phyloP scores from a whole-genome alignment of 1,284 basidiomycete species.

The Melampsora larici-populina region DNA sequence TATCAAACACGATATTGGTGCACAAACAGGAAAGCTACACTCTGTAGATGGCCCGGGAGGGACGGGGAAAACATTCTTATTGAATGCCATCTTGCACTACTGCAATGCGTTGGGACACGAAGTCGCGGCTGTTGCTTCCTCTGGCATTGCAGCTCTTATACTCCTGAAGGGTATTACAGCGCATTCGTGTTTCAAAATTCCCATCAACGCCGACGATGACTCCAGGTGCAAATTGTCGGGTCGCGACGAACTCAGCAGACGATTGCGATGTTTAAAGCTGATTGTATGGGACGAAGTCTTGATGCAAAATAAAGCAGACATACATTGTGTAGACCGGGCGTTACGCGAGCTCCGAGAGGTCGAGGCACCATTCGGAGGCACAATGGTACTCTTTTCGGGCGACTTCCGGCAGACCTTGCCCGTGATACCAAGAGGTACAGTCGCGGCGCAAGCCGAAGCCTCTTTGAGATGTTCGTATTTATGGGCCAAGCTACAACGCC shows the following conservation, averaged over 20 bases:
- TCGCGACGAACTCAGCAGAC: neutral
- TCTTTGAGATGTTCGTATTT: neutral
- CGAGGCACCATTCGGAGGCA: neutral
- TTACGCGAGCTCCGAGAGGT: neutral
- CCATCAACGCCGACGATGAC: slow-evolving; percentile 43
- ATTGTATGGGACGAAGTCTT: slow-evolving; percentile 4
- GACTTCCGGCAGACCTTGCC: slow-evolving; percentile 11
- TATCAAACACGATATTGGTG: too few relatives aligned
- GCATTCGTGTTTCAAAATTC: slow-evolving; percentile 58
- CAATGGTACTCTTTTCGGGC: neutral
- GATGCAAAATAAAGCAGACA: neutral
- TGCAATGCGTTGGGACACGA: slow-evolving; percentile 49
- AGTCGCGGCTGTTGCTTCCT: slow-evolving; percentile 53
- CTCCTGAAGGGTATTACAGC: slow-evolving; percentile 57
- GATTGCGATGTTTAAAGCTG: neutral
- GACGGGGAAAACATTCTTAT: slow-evolving; percentile 60
- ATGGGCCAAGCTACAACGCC: neutral
- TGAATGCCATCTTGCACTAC: slow-evolving; percentile 55
- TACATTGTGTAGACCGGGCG: neutral
- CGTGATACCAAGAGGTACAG: neutral
- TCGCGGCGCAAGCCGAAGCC: neutral
- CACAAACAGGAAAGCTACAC: slow-evolving; percentile 52
- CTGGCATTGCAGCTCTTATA: slow-evolving; percentile 58
- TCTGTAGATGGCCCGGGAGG: slow-evolving; percentile 59
- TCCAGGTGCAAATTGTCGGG: neutral